Conservation (phyloP, 2,329 filamentous ascomycete species). For the Drechslera avenae region DNA sequence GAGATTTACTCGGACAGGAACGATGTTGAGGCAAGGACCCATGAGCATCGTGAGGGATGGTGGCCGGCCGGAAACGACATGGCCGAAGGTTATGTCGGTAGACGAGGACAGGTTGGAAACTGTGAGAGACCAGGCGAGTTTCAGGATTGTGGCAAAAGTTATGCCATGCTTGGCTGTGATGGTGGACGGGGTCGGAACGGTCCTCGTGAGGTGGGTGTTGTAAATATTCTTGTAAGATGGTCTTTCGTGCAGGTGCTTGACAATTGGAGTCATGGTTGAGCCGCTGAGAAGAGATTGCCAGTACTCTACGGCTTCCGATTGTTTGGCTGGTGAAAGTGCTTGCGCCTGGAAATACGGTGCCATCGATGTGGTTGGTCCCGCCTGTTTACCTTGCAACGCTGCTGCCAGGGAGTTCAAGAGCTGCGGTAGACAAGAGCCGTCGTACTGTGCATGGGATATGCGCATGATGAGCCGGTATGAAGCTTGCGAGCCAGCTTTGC, state of each 20-base stretch:
- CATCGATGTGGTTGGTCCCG: background rate
- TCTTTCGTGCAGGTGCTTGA: background rate
- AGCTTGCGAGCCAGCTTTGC: background rate
- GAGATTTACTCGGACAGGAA: background rate
- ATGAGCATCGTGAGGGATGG: background rate
- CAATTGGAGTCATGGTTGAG: background rate
- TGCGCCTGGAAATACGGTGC: background rate
- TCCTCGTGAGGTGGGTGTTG: background rate
- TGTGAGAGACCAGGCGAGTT: slow-evolving; percentile 1
- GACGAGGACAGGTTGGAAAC: background rate
- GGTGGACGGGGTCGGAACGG: background rate
- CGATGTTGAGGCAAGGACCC: background rate
- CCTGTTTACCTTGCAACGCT: background rate
- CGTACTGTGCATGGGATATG: background rate
- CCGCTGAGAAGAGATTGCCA: background rate
- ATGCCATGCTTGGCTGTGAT: background rate
- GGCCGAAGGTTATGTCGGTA: background rate
- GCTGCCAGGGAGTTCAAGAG: background rate
- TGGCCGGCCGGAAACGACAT: background rate
- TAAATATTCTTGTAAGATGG: background rate
- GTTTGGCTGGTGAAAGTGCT: background rate
- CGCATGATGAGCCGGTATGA: background rate
- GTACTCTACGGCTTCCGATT: background rate
- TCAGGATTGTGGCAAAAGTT: background rate
- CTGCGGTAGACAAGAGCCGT: background rate